A percentile compares a stretch with the other conserved stretches of the same genome.
These are phyloP conservation scores for Paraleonurus japonicus DNA, from an alignment of 257 asterid genomes.

Conservation along the genomic window DNA sequence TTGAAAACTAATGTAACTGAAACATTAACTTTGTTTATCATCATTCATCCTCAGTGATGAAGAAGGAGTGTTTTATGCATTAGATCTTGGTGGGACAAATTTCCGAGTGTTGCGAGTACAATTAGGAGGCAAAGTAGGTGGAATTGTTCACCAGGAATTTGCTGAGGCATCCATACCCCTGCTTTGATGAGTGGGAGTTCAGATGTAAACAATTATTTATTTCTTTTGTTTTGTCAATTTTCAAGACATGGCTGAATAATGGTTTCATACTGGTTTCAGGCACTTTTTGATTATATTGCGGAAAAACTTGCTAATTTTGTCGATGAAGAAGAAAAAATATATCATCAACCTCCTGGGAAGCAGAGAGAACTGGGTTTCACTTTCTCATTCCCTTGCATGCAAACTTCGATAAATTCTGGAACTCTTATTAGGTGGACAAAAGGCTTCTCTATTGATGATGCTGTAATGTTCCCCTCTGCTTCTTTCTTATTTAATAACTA, in stretches of 20 bases:
- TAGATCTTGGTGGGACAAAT: conserved; percentile 97
- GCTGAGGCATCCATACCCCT: conserved; percentile 84
- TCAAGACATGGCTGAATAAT: conserved; percentile 12
- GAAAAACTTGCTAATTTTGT: conserved; percentile 60
- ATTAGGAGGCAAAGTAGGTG: conserved; percentile 67
- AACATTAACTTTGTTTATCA: conserved; percentile 2
- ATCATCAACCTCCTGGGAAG: conserved; percentile 54
- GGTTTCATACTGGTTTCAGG: no score
- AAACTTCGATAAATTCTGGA: conserved; percentile 75
- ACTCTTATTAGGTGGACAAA: conserved; percentile 89
- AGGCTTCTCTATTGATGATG: conserved; percentile 76
- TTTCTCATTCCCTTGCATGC: conserved; percentile 84
- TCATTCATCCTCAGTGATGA: conserved; percentile 52
- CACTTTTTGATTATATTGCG: conserved; percentile 65
- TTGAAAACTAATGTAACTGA: conserved; percentile 14
- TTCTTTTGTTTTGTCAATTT: not conserved
- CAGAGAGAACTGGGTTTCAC: conserved; percentile 80
- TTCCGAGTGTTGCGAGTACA: conserved; percentile 91
- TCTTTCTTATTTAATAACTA: not conserved
- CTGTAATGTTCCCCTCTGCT: conserved; percentile 37
- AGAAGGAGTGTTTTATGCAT: conserved; percentile 84
- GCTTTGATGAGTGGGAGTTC: conserved; percentile 73
- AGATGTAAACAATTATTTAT: conserved; percentile 40
- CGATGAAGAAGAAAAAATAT: conserved; percentile 52
- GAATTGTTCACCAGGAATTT: conserved; percentile 76